These are phyloP conservation scores for Gymnopus androsaceus DNA, from an alignment of 1,284 basidiomycete species.

Conservation along the genomic window DNA sequence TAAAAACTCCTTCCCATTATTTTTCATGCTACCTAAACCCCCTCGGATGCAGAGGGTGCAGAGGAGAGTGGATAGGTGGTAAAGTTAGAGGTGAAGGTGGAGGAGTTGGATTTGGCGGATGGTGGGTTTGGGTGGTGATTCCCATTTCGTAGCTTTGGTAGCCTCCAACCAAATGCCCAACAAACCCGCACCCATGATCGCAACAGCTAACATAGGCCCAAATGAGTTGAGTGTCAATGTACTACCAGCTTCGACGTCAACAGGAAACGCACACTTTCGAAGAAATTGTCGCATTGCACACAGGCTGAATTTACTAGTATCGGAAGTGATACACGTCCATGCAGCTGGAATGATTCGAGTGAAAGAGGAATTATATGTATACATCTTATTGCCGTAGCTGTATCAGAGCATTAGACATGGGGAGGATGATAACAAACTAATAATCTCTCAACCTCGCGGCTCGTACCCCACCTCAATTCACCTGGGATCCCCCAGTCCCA, in stretches of 20 bases:
- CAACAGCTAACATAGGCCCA: conserved; percentile 52
- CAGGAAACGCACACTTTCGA: conserved; percentile 93
- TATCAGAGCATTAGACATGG: too few species aligned
- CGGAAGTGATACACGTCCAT: too few species aligned
- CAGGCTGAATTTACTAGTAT: too few species aligned
- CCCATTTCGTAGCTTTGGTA: neutral
- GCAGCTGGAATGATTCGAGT: too few species aligned
- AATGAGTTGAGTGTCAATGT: conserved; percentile 83
- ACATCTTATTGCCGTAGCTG: too few species aligned
- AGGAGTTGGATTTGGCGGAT: too few species aligned
- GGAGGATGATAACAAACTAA: too few species aligned
- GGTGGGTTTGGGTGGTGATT: neutral
- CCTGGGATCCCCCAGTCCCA: too few species aligned
- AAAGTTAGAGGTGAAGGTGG: neutral
- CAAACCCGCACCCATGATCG: neutral
- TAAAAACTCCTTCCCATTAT: too few species aligned
- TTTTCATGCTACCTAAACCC: neutral
- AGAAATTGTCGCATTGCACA: conserved; percentile 81
- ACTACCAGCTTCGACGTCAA: conserved; percentile 66
- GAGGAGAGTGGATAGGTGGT: neutral
- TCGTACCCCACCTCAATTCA: too few species aligned
- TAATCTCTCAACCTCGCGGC: too few species aligned
- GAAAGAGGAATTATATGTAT: too few species aligned
- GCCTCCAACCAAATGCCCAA: neutral
- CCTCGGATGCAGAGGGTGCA: neutral